phyloP scores from a whole-genome alignment of 768 basidiomycete species.

The Hydnomerulius pinastri region DNA sequence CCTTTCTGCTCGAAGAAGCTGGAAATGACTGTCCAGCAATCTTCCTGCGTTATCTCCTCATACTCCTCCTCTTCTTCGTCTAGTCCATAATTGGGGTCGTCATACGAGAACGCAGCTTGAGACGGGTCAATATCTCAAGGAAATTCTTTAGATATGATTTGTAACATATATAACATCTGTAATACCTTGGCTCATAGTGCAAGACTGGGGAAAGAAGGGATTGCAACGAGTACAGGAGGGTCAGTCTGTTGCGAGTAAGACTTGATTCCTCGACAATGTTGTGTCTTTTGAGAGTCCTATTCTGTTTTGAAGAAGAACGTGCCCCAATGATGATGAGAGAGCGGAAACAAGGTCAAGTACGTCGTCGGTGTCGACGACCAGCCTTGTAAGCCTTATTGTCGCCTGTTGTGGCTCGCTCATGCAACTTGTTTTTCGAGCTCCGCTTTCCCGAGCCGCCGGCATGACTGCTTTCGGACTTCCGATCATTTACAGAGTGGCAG shows the following conservation, averaged over 20 bases:
- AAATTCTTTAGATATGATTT: slow-evolving; percentile 36
- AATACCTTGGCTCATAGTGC: slow-evolving; percentile 35
- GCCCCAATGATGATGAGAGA: slow-evolving; percentile 10
- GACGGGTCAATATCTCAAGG: slow-evolving; percentile 47
- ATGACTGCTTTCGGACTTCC: neutral
- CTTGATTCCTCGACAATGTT: neutral
- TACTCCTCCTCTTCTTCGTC: slow-evolving; percentile 59
- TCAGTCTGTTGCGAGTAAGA: neutral
- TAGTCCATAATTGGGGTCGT: slow-evolving; percentile 57
- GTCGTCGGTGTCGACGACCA: slow-evolving; percentile 20
- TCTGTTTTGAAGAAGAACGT: neutral
- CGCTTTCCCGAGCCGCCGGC: slow-evolving; percentile 1
- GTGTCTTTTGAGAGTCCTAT: neutral
- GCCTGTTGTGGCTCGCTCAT: slow-evolving; percentile 16
- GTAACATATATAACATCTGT: slow-evolving; percentile 16
- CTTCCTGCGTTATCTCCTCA: slow-evolving; percentile 87
- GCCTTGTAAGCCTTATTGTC: slow-evolving; percentile 30
- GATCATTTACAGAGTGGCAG: neutral
- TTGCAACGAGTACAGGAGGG: neutral
- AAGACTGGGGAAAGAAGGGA: slow-evolving; percentile 1
- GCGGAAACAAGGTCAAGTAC: slow-evolving; percentile 15
- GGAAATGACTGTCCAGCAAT: slow-evolving; percentile 94
- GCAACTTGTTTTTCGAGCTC: slow-evolving; percentile 13
- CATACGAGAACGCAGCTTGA: slow-evolving; percentile 54
- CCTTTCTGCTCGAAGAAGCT: slow-evolving; percentile 98